Evolutionary conservation across 768 basidiomycete genomes (phyloP).

Genomic region (Leccinum sublutescens): DNA sequence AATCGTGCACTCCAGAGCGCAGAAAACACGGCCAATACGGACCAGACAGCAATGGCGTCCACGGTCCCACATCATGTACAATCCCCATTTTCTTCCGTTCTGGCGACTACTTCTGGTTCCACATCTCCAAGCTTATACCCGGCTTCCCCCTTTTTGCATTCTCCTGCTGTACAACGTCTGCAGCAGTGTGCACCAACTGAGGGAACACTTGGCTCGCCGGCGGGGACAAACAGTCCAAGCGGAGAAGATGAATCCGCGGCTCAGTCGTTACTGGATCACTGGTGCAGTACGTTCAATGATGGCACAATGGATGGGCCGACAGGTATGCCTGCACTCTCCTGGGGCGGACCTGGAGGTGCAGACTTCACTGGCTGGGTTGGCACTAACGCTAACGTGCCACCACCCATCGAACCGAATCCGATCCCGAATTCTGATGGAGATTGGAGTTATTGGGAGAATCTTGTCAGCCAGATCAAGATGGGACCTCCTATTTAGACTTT

Average conservation of each 20-base stretch:
- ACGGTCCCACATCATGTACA: slow-evolving; percentile 15
- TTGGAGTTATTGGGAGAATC: slow-evolving; percentile 78
- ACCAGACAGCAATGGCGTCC: slow-evolving; percentile 9
- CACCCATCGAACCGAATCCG: slow-evolving; percentile 43
- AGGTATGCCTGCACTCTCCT: slow-evolving; percentile 49
- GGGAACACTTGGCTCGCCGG: slow-evolving; percentile 51
- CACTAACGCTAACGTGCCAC: slow-evolving; percentile 35
- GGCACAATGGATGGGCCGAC: slow-evolving; percentile 52
- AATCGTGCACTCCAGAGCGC: slow-evolving; percentile 57
- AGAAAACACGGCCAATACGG: slow-evolving; percentile 29
- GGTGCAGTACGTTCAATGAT: slow-evolving; percentile 79
- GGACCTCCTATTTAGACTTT: slow-evolving; percentile 31
- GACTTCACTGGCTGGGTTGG: slow-evolving; percentile 63
- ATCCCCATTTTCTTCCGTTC: slow-evolving; percentile 22
- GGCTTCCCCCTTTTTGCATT: slow-evolving; percentile 30
- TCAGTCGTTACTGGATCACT: slow-evolving; percentile 78
- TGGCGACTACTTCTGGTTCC: slow-evolving; percentile 21
- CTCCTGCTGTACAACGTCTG: slow-evolving; percentile 60
- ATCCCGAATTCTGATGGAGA: slow-evolving; percentile 60
- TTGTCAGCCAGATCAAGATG: slow-evolving; percentile 56
- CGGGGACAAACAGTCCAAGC: slow-evolving; percentile 64
- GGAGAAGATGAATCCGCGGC: slow-evolving; percentile 76
- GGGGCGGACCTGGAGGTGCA: slow-evolving; percentile 56
- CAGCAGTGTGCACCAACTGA: slow-evolving; percentile 49
- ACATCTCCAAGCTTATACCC: slow-evolving; percentile 26